Percentiles rank a stretch among this genome's conserved stretches.
Evolutionary conservation across 2,329 filamentous ascomycete genomes (phyloP).

Genomic region (Colletotrichum sp.): DNA sequence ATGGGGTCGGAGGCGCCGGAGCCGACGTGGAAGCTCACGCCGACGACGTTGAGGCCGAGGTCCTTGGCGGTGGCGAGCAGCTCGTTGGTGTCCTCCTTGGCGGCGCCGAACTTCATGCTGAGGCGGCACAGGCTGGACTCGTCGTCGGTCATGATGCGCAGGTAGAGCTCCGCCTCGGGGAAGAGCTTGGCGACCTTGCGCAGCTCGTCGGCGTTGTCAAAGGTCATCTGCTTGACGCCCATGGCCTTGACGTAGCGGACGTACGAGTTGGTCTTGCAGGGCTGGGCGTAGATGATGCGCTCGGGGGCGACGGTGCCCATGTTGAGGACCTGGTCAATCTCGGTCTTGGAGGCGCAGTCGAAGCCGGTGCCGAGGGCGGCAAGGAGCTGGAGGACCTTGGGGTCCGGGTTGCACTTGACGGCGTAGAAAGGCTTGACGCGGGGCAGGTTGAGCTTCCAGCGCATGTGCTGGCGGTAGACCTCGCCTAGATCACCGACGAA

Average conservation of each 20-base stretch:
- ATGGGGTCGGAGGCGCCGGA: constrained; percentile 94
- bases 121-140: constrained; percentile 92
- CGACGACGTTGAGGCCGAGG: constrained; percentile 87
- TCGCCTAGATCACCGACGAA: constrained; percentile 98
- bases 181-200: constrained; percentile 96
- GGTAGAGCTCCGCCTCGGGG: constrained; percentile 86
- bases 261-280: constrained; percentile 99
- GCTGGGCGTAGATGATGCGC: constrained; percentile 98
- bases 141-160: constrained; percentile 96
- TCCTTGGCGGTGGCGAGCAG: constrained; percentile 82
- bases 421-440: constrained; percentile 97
- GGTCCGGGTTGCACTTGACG: constrained; percentile 98
- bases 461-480: constrained; percentile 97
- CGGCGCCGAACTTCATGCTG: constrained; percentile 96
- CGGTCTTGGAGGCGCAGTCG: constrained; percentile 96
- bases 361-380: constrained; percentile 91
- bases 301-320: constrained; percentile 78
- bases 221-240: constrained; percentile 97
- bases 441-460: constrained; percentile 94
- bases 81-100: constrained; percentile 78
- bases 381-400: constrained; percentile 85
- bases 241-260: constrained; percentile 85
- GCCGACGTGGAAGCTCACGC: constrained; percentile 97
- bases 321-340: constrained; percentile 90
- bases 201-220: constrained; percentile 97